Base-by-base conservation (phyloP, 306 rosid genomes). In the Cyclanthera cordifolia region DNA sequence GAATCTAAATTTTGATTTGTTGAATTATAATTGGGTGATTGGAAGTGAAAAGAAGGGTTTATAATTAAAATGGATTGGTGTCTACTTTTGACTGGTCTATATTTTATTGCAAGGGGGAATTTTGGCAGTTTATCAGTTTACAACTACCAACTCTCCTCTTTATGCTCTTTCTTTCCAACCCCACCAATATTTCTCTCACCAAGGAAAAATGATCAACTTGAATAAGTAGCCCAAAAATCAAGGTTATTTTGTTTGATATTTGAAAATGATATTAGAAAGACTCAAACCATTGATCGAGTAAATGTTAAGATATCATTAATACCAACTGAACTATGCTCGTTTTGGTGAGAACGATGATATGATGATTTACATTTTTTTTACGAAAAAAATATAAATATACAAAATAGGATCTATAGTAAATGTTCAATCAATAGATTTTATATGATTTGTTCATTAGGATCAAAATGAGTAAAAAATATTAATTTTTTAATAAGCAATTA, bases 91-190 rank as follows among this genome's bases (percentile, higher is more conserved):
- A 70, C 60, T 39, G 16, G 50, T 6, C 14, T 32, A n/a, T 46
- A 17, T 2, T 5, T n/a, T 25, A 20, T 32, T 46, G 43, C 23
- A 73, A 43, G 72, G 74, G 71, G 76, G 70, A 81, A 53, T 50
- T 57, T 12, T 41, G 79, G 80, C 83, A 66, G 91, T 75, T 88
- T 75, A 88, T 77, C 95, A 23, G 91, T 83, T 78, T 59, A 75
- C 88, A 85, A 83, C 95, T 59, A 88, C 84, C 67, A 8, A 53
- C 72, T 70, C 58, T 70, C 30, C 48, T 28, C 9, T 15, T 16
- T 57, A 45, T 53, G 63, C 6, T 5, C 10, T 43, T 51, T 69
- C 32, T 41, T 48, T n/a, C 10, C 8, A 30, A 23, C 34, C 19
- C 6, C 23, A 43, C 39, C 68, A 11, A 46, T 54, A 24, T 54